Conservation (phyloP, 495 filamentous ascomycete species). For the Glutinoglossum americanum region DNA sequence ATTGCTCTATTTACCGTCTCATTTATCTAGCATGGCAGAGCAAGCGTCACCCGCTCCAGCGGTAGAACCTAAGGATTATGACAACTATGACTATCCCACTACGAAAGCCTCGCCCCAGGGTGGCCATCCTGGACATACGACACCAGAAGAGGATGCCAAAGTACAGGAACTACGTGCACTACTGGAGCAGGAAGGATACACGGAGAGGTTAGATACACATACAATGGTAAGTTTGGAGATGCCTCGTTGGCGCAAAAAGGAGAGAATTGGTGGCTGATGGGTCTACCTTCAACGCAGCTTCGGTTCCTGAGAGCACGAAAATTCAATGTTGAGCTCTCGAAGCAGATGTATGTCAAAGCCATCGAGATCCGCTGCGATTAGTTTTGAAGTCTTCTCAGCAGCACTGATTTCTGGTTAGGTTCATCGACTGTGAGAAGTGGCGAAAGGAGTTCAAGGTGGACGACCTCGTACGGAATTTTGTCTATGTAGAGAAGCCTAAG, state of each 20-base stretch:
- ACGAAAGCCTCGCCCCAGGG: constrained; percentile 40
- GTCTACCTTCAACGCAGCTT: constrained; percentile 25
- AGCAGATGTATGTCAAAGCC: constrained; percentile 50
- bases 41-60: constrained; percentile 21
- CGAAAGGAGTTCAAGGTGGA: constrained; percentile 73
- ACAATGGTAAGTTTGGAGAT: constrained; percentile 38
- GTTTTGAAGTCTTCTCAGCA: constrained; percentile 2
- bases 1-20: not conserved
- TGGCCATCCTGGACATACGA: constrained; percentile 82
- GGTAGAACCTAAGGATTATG: constrained; percentile 64
- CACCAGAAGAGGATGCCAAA: constrained; percentile 70
- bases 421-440: constrained; percentile 80
- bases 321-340: constrained; percentile 66
- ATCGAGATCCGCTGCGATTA: not conserved
- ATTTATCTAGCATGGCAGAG: not conserved
- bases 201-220: constrained; percentile 70
- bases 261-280: constrained; percentile 3
- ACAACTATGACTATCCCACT: constrained; percentile 84
- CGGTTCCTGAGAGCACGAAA: constrained; percentile 86
- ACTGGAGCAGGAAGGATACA: constrained; percentile 71
- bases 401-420: constrained; percentile 34
- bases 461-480: constrained; percentile 56
- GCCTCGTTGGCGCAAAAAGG: not conserved
- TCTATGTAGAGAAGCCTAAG: constrained; percentile 70
- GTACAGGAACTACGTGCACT: constrained; percentile 63